These are phyloP conservation scores for Plectosphaerella sp. DNA, from an alignment of 2,329 filamentous ascomycete species.

Conservation along the genomic window DNA sequence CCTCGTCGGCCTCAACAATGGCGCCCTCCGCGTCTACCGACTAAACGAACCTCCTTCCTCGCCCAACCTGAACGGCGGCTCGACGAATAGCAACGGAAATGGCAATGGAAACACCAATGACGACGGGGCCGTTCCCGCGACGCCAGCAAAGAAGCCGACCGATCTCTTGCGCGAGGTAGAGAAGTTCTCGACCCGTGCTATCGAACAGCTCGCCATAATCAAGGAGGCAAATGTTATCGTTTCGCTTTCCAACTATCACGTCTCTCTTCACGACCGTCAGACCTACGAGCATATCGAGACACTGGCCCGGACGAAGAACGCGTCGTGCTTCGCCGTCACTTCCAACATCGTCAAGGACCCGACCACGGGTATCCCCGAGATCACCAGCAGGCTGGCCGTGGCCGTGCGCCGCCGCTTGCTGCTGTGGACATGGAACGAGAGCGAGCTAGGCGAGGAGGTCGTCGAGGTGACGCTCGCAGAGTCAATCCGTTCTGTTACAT, in stretches of 20 bases:
- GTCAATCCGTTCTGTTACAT: constrained; percentile 82
- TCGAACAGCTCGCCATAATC: constrained; percentile 92
- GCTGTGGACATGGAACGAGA: constrained; percentile 94
- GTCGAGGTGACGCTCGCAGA: constrained; percentile 76
- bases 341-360: constrained; percentile 92
- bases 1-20: constrained; percentile 86
- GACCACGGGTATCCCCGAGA: constrained; percentile 81
- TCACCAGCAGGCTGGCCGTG: constrained; percentile 87
- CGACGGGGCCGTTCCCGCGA: constrained; percentile 3
- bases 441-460: constrained; percentile 73
- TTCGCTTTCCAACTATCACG: constrained; percentile 82
- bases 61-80: constrained; percentile 21
- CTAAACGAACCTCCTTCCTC: constrained; percentile 62
- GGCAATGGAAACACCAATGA: not conserved
- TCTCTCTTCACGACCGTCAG: constrained; percentile 86
- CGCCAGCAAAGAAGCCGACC: constrained; percentile 49
- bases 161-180: constrained; percentile 89
- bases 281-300: constrained; percentile 78
- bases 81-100: no score
- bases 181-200: constrained; percentile 83
- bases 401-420: constrained; percentile 87
- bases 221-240: constrained; percentile 92
- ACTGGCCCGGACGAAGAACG: constrained; percentile 79
- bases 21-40: constrained; percentile 83
- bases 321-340: constrained; percentile 85